Conservation (phyloP, 306 rosid species). For the Cucumis hystrix region DNA sequence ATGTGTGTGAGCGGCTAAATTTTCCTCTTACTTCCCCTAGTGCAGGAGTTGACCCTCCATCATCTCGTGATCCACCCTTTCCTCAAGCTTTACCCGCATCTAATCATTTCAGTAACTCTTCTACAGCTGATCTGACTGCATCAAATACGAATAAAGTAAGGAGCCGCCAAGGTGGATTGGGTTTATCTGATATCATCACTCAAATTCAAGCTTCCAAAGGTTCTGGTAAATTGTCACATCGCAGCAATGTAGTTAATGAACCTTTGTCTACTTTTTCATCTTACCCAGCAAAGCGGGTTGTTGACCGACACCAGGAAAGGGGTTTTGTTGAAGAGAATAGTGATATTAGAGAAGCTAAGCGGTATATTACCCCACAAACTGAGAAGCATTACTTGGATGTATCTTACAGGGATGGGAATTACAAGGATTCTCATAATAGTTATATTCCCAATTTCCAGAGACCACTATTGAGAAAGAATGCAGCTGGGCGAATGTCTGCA, state of each 20-base stretch:
- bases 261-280: slow-evolving; percentile 47
- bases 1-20: slow-evolving; percentile 62
- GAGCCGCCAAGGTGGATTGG: slow-evolving; percentile 76
- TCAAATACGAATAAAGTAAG: slow-evolving; percentile 47
- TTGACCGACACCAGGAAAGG: slow-evolving; percentile 58
- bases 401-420: slow-evolving; percentile 52
- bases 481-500: slow-evolving; percentile 60
- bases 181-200: slow-evolving; percentile 75
- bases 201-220: slow-evolving; percentile 97
- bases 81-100: slow-evolving; percentile 84
- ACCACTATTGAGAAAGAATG: slow-evolving; percentile 82
- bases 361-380: slow-evolving; percentile 35
- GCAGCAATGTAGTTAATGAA: slow-evolving; percentile 32
- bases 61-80: slow-evolving; percentile 99
- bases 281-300: slow-evolving; percentile 39
- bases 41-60: slow-evolving; percentile 99
- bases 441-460: slow-evolving; percentile 88
- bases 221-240: slow-evolving; percentile 48
- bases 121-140: slow-evolving; percentile 42
- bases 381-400: slow-evolving; percentile 62
- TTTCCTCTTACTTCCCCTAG: slow-evolving; percentile 73
- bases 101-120: slow-evolving; percentile 50
- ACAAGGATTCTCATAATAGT: slow-evolving; percentile 62
- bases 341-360: slow-evolving; percentile 58
- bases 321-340: slow-evolving; percentile 42